Evolutionary conservation across 1,284 basidiomycete genomes (phyloP), one percentile per base, ranked within the genome.

Genomic region (Ustilago cynodontis): DNA sequence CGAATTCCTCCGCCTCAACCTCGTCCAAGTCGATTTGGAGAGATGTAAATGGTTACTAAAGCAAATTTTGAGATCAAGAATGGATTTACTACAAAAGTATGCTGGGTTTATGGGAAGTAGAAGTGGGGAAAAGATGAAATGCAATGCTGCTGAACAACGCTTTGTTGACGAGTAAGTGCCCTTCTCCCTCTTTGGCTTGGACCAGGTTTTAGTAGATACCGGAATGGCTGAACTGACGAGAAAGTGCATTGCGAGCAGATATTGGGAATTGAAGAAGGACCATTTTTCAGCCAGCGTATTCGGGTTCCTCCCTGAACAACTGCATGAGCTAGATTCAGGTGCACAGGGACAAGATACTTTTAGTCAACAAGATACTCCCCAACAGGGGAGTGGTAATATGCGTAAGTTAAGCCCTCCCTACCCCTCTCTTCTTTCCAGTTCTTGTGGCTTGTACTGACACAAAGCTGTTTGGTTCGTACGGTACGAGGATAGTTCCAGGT

Each of bases 11-110:
- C 78, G 84, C 0, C 70, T 86, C 24, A 78, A 74, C 47, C 58
- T 85, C n/a, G 84, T 86, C 18, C 77, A 79, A 58, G 73, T 86
- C 13, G 84, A 86, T 74, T 61, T 84, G 26, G 84, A 86, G 54
- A 58, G 84, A 6, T 69, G 74, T 24, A 77, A 77, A 18, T 86
- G 83, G 83, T 64, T 86, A 18, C 49, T 86, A 16, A 75, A 79
- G 29, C 70, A 76, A 39, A 79, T 81, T 33, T 53, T 85, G 22
- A 64, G 84, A 4, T 47, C 64, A 1, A 63, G 84, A 7, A 59
- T 85, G 26, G 71, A 70, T 28, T 55, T 82, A 61, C 58, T 84
- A 53, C 82, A 85, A 35, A 73, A 72, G 56, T 65, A 72, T 29
- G 74, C 81, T 3, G 51, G 52, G 0, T 75, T 79, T 33, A 50